These are phyloP conservation scores for Blepharisma stoltei DNA, from an alignment of 73 alveolate genomes.

Conservation along the genomic window DNA sequence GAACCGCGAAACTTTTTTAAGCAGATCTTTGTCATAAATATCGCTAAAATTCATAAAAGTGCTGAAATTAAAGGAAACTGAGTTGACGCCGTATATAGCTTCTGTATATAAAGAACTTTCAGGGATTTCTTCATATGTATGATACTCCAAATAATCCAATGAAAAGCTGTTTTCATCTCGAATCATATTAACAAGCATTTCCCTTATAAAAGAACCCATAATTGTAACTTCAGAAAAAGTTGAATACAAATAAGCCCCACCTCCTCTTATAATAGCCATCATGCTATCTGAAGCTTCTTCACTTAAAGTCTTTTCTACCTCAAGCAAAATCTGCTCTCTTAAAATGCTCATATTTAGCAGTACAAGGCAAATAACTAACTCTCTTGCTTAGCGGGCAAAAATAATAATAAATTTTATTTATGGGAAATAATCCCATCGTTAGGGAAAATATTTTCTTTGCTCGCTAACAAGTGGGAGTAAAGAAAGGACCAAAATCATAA, in stretches of 20 bases:
- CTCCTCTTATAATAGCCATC: not conserved
- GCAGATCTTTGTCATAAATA: not conserved
- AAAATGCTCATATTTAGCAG: not conserved
- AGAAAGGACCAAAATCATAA: not conserved
- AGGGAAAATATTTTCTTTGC: too few species aligned
- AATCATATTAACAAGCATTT: not conserved
- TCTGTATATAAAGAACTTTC: constrained; percentile 7
- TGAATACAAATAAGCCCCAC: not conserved
- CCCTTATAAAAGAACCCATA: not conserved
- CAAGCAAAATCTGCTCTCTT: not conserved
- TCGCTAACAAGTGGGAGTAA: too few species aligned
- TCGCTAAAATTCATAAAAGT: not conserved
- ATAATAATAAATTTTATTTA: too few species aligned
- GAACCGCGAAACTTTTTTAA: not conserved
- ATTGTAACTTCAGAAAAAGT: not conserved
- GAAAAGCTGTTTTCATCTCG: not conserved
- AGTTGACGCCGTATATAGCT: not conserved
- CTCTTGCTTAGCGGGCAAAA: too few species aligned
- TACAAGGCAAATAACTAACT: not conserved
- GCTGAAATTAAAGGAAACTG: constrained; percentile 14
- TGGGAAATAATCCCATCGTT: too few species aligned
- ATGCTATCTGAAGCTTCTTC: not conserved
- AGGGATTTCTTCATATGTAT: not conserved
- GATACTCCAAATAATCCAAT: not conserved
- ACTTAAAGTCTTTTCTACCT: constrained; percentile 20